Conservation (phyloP, 75 land plant genomes). For the Chamaecyparis obtusa region DNA sequence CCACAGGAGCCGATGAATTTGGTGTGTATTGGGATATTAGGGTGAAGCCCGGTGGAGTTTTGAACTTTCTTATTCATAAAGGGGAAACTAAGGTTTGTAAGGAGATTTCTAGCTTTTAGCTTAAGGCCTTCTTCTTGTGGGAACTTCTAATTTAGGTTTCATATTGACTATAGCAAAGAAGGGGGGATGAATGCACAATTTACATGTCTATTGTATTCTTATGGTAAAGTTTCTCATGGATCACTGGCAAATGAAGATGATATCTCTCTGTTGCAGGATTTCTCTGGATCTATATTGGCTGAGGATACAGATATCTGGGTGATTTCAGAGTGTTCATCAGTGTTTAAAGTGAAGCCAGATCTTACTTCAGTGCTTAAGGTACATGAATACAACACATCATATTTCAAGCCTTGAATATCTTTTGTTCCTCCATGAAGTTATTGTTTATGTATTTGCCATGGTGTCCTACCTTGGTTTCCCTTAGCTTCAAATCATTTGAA, state of each 20-base stretch:
- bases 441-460: background rate
- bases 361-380: conserved; percentile 32
- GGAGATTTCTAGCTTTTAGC: background rate
- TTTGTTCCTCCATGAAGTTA: background rate
- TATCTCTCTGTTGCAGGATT: conserved; percentile 23
- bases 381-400: background rate
- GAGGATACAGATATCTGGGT: conserved; percentile 29
- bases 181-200: background rate
- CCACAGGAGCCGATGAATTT: conserved; percentile 34
- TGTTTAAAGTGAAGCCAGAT: conserved; percentile 37
- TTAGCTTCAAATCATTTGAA: background rate
- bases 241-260: background rate
- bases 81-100: conserved; percentile 33
- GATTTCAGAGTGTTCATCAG: conserved; percentile 30
- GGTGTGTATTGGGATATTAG: conserved; percentile 51
- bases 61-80: conserved; percentile 37
- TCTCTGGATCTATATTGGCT: conserved; percentile 19
- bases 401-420: background rate
- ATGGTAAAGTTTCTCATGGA: background rate
- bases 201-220: background rate
- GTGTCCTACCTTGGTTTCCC: background rate
- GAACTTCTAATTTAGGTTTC: background rate
- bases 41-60: background rate
- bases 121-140: background rate
- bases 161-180: background rate